These are phyloP conservation scores for Suillus luteus DNA, from an alignment of 768 basidiomycete genomes.

Conservation along the genomic window DNA sequence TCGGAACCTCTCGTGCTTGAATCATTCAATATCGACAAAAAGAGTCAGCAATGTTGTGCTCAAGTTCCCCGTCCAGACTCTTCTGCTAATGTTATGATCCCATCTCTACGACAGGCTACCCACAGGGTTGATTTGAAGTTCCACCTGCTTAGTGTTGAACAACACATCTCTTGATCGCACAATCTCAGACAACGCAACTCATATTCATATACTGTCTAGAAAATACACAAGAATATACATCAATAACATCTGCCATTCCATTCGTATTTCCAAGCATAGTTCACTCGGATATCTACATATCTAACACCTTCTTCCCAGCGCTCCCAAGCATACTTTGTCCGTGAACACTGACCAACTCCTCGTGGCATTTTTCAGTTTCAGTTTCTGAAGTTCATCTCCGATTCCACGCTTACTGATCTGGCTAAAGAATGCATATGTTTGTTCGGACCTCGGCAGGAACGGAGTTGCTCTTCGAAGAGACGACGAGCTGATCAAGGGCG, in stretches of 20 bases:
- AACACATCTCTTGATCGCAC: too few species aligned
- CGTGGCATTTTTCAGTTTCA: slow-evolving; percentile 50
- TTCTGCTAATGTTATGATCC: too few species aligned
- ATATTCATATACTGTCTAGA: too few species aligned
- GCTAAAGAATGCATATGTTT: slow-evolving; percentile 71
- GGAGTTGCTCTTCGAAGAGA: slow-evolving; percentile 53
- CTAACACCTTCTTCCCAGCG: slow-evolving; percentile 45
- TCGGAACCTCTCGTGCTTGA: too few species aligned
- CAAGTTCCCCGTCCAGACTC: too few species aligned
- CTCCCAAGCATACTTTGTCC: slow-evolving; percentile 36
- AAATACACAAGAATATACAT: too few species aligned
- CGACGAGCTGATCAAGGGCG: slow-evolving; percentile 68
- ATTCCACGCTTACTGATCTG: slow-evolving; percentile 59
- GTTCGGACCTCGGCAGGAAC: slow-evolving; percentile 74
- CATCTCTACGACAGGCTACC: too few species aligned
- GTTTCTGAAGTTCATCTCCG: slow-evolving; percentile 43
- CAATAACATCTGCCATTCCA: neutral
- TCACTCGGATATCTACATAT: slow-evolving; percentile 37
- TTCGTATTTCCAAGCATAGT: neutral
- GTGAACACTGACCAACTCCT: slow-evolving; percentile 44
- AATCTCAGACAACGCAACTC: too few species aligned
- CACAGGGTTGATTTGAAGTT: too few species aligned
- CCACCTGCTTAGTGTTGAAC: too few species aligned
- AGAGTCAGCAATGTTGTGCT: too few species aligned
- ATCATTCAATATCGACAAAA: too few species aligned